Evolutionary conservation across 768 basidiomycete species (phyloP), one percentile per base, ranked within the genome.

Genomic region (Gyrodon lividus): DNA sequence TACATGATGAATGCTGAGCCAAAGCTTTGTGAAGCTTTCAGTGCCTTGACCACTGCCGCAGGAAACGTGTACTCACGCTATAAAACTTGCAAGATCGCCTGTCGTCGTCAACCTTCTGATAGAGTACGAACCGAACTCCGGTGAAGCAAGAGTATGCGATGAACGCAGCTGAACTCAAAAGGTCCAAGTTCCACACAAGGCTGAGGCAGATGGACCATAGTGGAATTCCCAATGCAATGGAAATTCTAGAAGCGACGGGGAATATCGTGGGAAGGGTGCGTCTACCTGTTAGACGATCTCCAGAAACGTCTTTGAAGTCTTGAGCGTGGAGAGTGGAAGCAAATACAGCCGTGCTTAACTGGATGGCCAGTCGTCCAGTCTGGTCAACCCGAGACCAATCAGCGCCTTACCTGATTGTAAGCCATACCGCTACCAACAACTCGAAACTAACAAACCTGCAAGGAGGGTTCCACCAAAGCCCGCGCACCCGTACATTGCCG

Each of bases 191-290:
- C 64, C 67, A 66, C 7, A 66, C 43, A 2, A 24, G 12, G 17
- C 48, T 43, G 28, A 64, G 66, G 17, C 24, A 58, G 19, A 68
- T 46, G 3, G 64, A 61, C 66, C 61, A 66, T 1, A 63, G 17
- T 9, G 61, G 67, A 12, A 68, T 52, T 7, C 54, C 51, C 23
- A 66, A 7, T 17, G 44, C 28, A 31, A 58, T 37, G n/a, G 58
- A 64, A 10, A 57, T 4, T 31, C 67, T 44, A 2, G 64, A 49
- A 5, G 38, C 20, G 4, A 55, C 43, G 1, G 77, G 77, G 6
- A 64, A 63, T 13, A 65, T 58, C 42, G 78, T 74, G 6, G 75
- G 76, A 8, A 79, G 57, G 0, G 77, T 78, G 6, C 55, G 47
- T 37, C 77, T 60, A 6, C 71, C 72, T 4, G 59, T 59, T 0